Base-by-base conservation (phyloP, 23 red algal genomes). In the Rhodosorus marinus region DNA sequence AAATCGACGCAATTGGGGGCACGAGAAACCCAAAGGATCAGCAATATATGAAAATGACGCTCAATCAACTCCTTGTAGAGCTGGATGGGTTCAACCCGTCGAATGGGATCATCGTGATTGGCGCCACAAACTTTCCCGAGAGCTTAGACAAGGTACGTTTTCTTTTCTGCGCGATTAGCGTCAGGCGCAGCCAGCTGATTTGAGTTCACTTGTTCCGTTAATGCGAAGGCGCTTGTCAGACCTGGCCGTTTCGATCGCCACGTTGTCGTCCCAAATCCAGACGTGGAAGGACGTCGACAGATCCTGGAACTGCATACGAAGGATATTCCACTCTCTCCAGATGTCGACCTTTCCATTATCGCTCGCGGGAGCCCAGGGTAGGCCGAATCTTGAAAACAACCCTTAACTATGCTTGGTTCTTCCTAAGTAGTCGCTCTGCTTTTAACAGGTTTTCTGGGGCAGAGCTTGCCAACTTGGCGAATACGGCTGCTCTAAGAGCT, bases 371-470 rank as follows among this genome's bases (percentile, higher is more conserved):
- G 79, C 36, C 90, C 90, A 5, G 90, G 90, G n/a, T n/a, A n/a
- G n/a, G n/a, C n/a, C 31, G 33, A 54, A 15, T 31, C 1, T 15
- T 2, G 3, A 26, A 5, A 1, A 27, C 35, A 2, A 8, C 31
- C 31, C 26, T 7, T 51, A 8, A 5, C 5, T 8, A 51, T 4
- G 31, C 26, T 4, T 51, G 28, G 4, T 7, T 8, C 48, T 54
- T 8, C 11, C 11, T 1, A 15, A 34, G 8, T 54, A 34, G 35
- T 31, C n/a, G n/a, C n/a, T n/a, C n/a, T n/a, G n/a, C n/a, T n/a
- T n/a, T n/a, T n/a, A n/a, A n/a, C n/a, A n/a, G n/a, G 19, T 98
- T 98, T 50, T 80, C 78, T 3, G 90, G 90, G n/a, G 90, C 90
- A 0, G 90, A 98, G 4, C 47, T 98, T 24, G 77, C 90, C 2